Base-by-base conservation (phyloP, 2,329 filamentous ascomycete species). In the Zasmidium cellare region DNA sequence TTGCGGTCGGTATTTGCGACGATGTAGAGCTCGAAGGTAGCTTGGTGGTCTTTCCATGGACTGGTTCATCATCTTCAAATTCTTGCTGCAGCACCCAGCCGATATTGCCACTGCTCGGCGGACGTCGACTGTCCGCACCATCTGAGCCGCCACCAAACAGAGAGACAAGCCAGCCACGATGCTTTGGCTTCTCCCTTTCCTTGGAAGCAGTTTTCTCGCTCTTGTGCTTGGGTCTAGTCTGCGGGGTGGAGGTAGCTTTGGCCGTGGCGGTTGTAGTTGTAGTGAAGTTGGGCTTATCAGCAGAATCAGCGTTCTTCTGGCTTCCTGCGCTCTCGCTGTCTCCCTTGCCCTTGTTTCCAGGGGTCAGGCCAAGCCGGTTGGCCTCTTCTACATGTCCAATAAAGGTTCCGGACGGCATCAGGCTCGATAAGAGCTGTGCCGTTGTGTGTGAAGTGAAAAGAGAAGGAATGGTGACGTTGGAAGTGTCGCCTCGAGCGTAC, bases 401-500 rank as follows among this genome's bases (percentile, higher is more conserved):
- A 6, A 56, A 52, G 64, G 81, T 84, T 48, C 87, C 86, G 1
- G 85, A 83, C 52, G 92, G 90, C 57, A 94, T 87, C 60, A 97
- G 81, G 7, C 92, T 92, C 1, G 92, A 96, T 16, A 99, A 82
- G 14, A 99, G 81, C 72, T 97, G 93, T 1, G 94, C 94, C 0
- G 93, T 97, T 0, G 92, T 97, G 67, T 94, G 87, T 0, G 93
- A 96, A 0, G 94, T 97, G 75, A 99, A 99, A 9, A 97, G 82
- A 0, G 94, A 91, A 1, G 94, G 92, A 54, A 99, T 97, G 0
- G 91, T 91, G 64, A 97, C 85, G 69, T 97, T 96, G 31, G 92
- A 96, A 2, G 93, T 96, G 71, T 97, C 92, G 38, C 93, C 94
- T 69, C 90, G 87, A n/a, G 94, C 94, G 74, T 96, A 97, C 94